Evolutionary conservation across 164 flowering plant genomes (phyloP), one percentile per base, ranked within the genome.

Genomic region (Protea cynaroides): DNA sequence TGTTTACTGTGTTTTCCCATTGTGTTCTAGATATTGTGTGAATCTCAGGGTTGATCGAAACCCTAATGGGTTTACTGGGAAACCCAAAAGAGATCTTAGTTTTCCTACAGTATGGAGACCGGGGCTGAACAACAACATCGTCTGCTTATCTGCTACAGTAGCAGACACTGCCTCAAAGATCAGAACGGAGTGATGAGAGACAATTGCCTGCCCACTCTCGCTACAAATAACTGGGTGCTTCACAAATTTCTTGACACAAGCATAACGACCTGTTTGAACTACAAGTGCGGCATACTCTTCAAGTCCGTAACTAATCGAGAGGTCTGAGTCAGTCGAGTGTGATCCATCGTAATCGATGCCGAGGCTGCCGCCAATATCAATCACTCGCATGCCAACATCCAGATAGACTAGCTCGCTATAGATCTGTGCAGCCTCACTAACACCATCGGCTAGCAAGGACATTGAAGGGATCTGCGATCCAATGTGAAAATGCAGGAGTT

Each of bases 301-400:
- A 0, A 95, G 76, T 1, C 72, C 76, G 58, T 95, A 95, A 2
- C 80, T 86, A 36, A 95, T 87, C 8, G 99, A 95, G 15, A 88
- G 56, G 50, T 95, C 99, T 1, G 97, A 95, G 24, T 83, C 80
- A 0, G 71, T 46, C 0, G 99, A 92, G 37, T 76, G 82, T 0
- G 97, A 83, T 2, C 99, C 99, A 59, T 95, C 99, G 19, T 95
- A 95, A 58, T 95, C 99, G 44, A 95, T 83, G 0, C 99, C 99
- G 1, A 95, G 85, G 0, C 99, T 97, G 0, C 98, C 98, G 19
- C 98, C 98, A 46, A 91, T 82, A 59, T 94, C 97, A 13, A 94
- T 76, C 17, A 91, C 86, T 29, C 62, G 68, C 98, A 95, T 95
- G 29, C 69, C 25, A 15, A 97, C 99, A 43, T 97, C 99, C 0